Conservation (phyloP, 2,329 filamentous ascomycete species). For the Fusarium sp. region DNA sequence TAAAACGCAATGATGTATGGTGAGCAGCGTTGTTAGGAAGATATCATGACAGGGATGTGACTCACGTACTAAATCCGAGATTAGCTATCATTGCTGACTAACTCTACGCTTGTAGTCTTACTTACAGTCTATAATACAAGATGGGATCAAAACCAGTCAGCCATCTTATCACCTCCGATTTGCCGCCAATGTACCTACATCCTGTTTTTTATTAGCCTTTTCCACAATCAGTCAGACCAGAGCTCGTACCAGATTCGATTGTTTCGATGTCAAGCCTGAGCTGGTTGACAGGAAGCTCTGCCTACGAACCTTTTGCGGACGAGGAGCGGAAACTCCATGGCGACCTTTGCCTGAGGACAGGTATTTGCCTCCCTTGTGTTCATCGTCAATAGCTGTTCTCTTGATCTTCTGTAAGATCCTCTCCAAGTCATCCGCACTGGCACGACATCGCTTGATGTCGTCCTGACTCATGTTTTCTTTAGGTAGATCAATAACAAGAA, state of each 20-base stretch:
- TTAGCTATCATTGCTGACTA: not conserved
- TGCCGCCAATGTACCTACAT: constrained; percentile 6
- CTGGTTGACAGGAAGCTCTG: not conserved
- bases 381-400: not conserved
- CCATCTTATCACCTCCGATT: not conserved
- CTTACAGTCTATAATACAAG: constrained; percentile 6
- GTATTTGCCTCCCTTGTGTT: not conserved
- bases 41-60: not conserved
- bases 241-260: constrained; percentile 6
- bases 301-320: not conserved
- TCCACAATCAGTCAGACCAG: not conserved
- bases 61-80: not conserved
- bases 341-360: constrained; percentile 4
- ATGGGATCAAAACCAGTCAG: not conserved
- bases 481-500: constrained; percentile 10
- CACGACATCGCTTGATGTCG: not conserved
- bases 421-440: not conserved
- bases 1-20: not conserved
- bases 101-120: not conserved
- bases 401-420: not conserved
- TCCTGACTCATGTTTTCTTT: not conserved
- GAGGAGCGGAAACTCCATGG: not conserved
- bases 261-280: not conserved
- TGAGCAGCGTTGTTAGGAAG: not conserved
- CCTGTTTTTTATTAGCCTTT: not conserved